Evolutionary conservation across 1,284 basidiomycete species (phyloP), one percentile per base, ranked within the genome.

Genomic region (Malassezia arunalokei): DNA sequence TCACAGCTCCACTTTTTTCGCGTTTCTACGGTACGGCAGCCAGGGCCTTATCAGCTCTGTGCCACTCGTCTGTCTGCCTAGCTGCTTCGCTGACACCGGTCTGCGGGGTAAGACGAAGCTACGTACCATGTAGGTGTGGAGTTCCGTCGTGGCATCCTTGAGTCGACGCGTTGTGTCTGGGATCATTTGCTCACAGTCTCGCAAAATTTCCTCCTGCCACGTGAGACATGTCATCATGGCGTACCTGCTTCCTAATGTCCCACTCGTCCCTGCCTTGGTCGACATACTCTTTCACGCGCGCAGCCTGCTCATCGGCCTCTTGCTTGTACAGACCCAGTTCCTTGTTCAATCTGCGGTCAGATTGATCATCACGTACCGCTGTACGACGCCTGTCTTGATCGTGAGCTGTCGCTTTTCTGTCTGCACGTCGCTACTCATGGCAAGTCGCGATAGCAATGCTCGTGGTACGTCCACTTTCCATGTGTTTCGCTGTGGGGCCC

Each of bases 361-460:
- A 2, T 2, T 12, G 33, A 11, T 35, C 15, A 11, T 35, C 15
- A 48, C 46, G 3, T 29, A 62, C 60, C 60, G 45, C 24, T 46
- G 48, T 5, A 62, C 48, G 8, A 60, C 59, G 38, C 58, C 58
- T 17, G 56, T 57, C 51, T 62, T 62, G 43, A 62, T 62, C 30
- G 31, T 55, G 14, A 62, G 52, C 46, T 62, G 60, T 11, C 59
- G 54, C 40, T 60, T 60, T 40, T 45, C 49, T 24, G 43, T 38
- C 27, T 44, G 35, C 27, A 27, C 30, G 27, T 60, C 56, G 35
- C 52, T 54, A 24, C 20, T 4, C 20, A 24, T 24, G 20, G 20
- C 20, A 2, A 24, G 20, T 24, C 20, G 20, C 20, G 20, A 24
- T 24, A 24, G 20, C 2, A 24, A 24, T 24, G 20, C 20, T 24